A percentile compares a stretch with the other conserved stretches of the same genome.
Evolutionary conservation across 352 stramenopile species (phyloP).

Genomic region (Phytophthora idaei): DNA sequence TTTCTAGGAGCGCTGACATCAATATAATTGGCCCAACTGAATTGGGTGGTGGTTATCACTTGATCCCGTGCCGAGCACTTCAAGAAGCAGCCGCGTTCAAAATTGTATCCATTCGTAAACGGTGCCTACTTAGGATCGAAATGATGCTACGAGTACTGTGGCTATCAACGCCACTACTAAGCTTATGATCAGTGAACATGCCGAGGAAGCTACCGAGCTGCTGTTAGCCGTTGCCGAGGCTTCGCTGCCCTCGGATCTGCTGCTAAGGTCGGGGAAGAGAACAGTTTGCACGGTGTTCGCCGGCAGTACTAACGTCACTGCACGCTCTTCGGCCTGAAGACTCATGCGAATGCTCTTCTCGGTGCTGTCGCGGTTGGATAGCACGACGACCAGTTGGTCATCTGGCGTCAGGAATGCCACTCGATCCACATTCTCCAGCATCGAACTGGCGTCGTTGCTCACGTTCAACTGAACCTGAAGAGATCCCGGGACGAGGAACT

Average conservation of each 20-base stretch:
- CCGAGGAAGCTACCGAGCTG: constrained; percentile 8
- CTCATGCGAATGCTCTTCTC: constrained; percentile 36
- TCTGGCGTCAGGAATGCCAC: constrained; percentile 57
- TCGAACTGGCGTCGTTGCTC: constrained; percentile 41
- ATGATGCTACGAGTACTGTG: constrained; percentile 5
- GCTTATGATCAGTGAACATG: not conserved
- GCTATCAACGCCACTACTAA: not conserved
- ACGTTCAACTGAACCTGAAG: constrained; percentile 35
- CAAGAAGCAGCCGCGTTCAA: constrained; percentile 13
- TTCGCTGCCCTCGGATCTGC: not conserved
- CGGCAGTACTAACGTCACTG: constrained; percentile 33
- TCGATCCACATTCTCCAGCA: constrained; percentile 44
- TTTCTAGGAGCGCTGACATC: not conserved
- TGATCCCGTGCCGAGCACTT: constrained; percentile 5
- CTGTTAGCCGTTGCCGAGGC: constrained; percentile 4
- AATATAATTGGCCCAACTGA: not conserved
- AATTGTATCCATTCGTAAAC: constrained; percentile 9
- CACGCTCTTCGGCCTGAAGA: constrained; percentile 23
- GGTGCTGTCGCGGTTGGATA: constrained; percentile 49
- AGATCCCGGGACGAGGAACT: constrained; percentile 65
- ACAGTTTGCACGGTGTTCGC: constrained; percentile 43
- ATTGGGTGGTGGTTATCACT: constrained; percentile 2
- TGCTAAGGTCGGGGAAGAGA: constrained; percentile 16
- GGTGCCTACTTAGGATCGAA: not conserved
- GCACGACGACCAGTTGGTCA: constrained; percentile 46